phyloP scores from a whole-genome alignment of 148 eudicot genomes.

The Suaeda aralocaspica region DNA sequence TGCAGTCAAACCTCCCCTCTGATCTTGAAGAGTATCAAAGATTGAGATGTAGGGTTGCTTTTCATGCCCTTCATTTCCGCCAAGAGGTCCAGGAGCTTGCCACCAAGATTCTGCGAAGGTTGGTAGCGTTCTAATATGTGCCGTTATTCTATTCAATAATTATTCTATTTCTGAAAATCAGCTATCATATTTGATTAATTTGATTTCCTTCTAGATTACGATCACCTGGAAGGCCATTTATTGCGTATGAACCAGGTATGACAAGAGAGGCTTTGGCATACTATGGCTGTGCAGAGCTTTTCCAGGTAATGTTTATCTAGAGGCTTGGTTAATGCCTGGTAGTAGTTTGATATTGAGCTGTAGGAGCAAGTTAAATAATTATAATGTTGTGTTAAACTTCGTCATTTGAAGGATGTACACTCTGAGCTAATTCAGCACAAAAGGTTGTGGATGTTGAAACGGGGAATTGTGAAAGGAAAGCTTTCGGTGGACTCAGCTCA shows the following conservation, averaged over 20 bases:
- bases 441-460: constrained; percentile 87
- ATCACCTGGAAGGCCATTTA: constrained; percentile 65
- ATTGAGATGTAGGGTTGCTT: constrained; percentile 83
- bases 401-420: constrained; percentile 66
- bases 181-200: too few species aligned
- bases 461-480: constrained; percentile 82
- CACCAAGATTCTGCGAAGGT: constrained; percentile 63
- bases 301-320: constrained; percentile 52
- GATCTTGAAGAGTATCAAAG: constrained; percentile 79
- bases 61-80: constrained; percentile 74
- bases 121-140: background rate
- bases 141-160: background rate
- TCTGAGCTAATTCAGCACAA: constrained; percentile 90
- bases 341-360: background rate
- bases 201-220: constrained; percentile 47
- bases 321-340: background rate
- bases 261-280: constrained; percentile 92
- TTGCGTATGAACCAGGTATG: constrained; percentile 90
- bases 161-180: too few species aligned
- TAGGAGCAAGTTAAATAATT: background rate
- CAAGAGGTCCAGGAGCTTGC: constrained; percentile 81
- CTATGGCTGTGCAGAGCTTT: constrained; percentile 92
- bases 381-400: background rate
- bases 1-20: constrained; percentile 70
- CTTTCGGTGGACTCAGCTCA: constrained; percentile 70